Evolutionary conservation across 305 asterid genomes (phyloP).

Genomic region (Fraxinus latifolia): DNA sequence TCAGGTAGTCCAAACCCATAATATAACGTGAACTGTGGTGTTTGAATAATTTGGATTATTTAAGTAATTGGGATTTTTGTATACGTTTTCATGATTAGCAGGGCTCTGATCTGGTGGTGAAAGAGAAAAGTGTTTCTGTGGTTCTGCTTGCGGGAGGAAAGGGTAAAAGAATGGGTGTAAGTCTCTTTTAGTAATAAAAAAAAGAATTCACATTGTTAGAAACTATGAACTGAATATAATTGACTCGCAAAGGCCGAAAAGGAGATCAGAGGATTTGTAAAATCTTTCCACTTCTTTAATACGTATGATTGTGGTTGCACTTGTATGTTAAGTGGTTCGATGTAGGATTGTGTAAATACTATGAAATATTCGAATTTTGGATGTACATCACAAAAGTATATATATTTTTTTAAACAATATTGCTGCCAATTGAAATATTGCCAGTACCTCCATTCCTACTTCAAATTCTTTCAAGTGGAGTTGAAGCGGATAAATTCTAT

Average conservation of each 20-base stretch:
- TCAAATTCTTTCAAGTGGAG: background rate
- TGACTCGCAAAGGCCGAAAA: background rate
- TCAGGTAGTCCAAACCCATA: constrained; percentile 26
- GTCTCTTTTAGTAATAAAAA: constrained; percentile 16
- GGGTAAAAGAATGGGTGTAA: constrained; percentile 97
- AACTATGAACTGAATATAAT: background rate
- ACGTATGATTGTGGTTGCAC: background rate
- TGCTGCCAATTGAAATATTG: background rate
- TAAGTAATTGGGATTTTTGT: constrained; percentile 5
- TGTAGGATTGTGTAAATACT: background rate
- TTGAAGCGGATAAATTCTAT: background rate
- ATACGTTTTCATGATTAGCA: constrained; percentile 22
- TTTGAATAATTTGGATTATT: background rate
- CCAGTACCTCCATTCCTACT: background rate
- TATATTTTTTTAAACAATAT: background rate
- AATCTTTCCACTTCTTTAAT: background rate
- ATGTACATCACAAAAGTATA: background rate
- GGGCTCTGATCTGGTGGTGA: constrained; percentile 42
- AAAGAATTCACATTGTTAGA: background rate
- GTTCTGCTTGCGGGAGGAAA: constrained; percentile 92
- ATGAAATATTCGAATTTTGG: background rate
- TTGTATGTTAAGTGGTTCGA: constrained; percentile 6
- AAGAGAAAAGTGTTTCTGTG: constrained; percentile 79
- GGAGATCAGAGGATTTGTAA: background rate
- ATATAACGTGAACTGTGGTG: background rate